phyloP scores from a whole-genome alignment of 2,329 filamentous ascomycete species.

The Calonectria pseudoreteaudii region DNA sequence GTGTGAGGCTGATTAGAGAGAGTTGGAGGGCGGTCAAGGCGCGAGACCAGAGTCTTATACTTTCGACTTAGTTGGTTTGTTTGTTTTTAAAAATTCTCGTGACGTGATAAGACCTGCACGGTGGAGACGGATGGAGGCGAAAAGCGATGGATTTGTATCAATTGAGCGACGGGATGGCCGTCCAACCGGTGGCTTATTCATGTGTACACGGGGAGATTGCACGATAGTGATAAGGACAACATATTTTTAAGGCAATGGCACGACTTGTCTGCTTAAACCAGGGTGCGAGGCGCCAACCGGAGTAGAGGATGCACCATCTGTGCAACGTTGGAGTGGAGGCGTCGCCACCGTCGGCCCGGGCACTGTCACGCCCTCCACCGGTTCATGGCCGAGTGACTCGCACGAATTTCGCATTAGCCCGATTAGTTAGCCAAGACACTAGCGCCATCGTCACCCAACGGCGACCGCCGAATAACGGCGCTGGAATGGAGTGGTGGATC shows the following conservation, averaged over 20 bases:
- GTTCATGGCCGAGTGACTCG: slow-evolving; percentile 12
- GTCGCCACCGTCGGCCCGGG: slow-evolving; percentile 29
- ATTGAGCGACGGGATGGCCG: slow-evolving; percentile 10
- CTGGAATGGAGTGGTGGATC: neutral
- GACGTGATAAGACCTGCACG: slow-evolving; percentile 26
- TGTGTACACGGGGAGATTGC: neutral
- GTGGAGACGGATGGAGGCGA: slow-evolving; percentile 25
- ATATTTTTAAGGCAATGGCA: slow-evolving; percentile 31
- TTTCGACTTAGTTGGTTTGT: slow-evolving; percentile 21
- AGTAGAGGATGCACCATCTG: slow-evolving; percentile 20
- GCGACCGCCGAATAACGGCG: slow-evolving; percentile 10
- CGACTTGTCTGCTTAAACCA: slow-evolving; percentile 21
- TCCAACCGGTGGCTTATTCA: neutral
- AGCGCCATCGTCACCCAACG: slow-evolving; percentile 16
- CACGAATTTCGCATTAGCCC: slow-evolving; percentile 11
- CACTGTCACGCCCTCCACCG: slow-evolving; percentile 24
- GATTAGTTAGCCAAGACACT: slow-evolving; percentile 24
- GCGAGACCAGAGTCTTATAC: slow-evolving; percentile 20
- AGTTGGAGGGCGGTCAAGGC: slow-evolving; percentile 9
- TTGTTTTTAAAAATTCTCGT: slow-evolving; percentile 23
- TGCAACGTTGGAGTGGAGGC: slow-evolving; percentile 32
- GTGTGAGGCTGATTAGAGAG: slow-evolving; percentile 9
- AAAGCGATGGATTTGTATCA: slow-evolving; percentile 4
- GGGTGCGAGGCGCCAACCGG: slow-evolving; percentile 27
- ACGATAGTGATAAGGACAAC: slow-evolving; percentile 23